phyloP scores from a whole-genome alignment of 768 basidiomycete genomes.

The Strobilomyces dryophilus region DNA sequence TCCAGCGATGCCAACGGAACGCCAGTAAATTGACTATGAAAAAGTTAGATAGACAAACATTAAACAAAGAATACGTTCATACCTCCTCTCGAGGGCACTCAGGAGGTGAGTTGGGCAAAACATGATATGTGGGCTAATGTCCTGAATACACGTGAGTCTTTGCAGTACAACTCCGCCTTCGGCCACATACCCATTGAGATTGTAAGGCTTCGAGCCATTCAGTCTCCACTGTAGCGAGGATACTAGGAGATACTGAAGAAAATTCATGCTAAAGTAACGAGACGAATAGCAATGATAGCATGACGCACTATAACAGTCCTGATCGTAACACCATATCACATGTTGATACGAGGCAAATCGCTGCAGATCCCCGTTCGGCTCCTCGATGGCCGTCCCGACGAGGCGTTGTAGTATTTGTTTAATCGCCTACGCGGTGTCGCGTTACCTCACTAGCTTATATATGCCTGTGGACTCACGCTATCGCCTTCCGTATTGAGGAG shows the following conservation, averaged over 20 bases:
- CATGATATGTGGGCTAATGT: constrained; percentile 38
- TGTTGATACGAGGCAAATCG: constrained; percentile 54
- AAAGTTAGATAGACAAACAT: neutral
- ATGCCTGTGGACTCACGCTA: constrained; percentile 12
- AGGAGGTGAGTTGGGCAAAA: constrained; percentile 42
- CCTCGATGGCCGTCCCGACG: constrained; percentile 36
- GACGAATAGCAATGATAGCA: neutral
- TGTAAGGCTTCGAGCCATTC: constrained; percentile 47
- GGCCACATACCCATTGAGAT: constrained; percentile 8
- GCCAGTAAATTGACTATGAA: constrained; percentile 38
- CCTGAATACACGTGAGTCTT: constrained; percentile 13
- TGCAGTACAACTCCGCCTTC: neutral
- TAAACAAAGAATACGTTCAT: constrained; percentile 7
- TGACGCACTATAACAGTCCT: constrained; percentile 38
- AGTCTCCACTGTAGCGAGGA: constrained; percentile 35
- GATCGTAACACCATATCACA: constrained; percentile 45
- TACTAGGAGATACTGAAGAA: constrained; percentile 30
- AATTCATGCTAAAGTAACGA: neutral
- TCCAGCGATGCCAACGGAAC: constrained; percentile 39
- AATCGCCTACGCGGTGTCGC: constrained; percentile 9
- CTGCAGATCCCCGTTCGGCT: constrained; percentile 34
- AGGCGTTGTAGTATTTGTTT: constrained; percentile 32
- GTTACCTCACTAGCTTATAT: neutral
- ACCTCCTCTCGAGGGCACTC: constrained; percentile 40
- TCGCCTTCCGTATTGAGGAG: constrained; percentile 10